Evolutionary conservation across 2,329 filamentous ascomycete species (phyloP).

Genomic region (Aspergillus versicolor): DNA sequence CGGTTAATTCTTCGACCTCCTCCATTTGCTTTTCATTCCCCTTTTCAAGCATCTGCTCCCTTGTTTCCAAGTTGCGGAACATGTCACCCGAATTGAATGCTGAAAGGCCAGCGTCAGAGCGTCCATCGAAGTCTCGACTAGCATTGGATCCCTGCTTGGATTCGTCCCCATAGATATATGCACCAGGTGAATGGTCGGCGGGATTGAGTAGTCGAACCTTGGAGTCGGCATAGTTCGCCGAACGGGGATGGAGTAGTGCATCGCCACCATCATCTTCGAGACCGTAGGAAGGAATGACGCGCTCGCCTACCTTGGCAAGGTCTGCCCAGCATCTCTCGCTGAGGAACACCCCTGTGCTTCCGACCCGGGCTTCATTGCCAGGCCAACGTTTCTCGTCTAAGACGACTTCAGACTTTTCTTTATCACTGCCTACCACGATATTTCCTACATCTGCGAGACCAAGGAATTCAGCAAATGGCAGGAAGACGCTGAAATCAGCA

Average conservation of each 20-base stretch:
- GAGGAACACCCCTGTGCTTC: constrained; percentile 89
- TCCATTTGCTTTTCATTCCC: constrained; percentile 86
- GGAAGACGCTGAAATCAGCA: constrained; percentile 91
- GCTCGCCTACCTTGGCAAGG: constrained; percentile 71
- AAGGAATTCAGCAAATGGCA: constrained; percentile 94
- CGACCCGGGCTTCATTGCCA: constrained; percentile 82
- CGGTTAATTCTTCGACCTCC: constrained; percentile 81
- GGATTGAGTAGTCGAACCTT: constrained; percentile 56
- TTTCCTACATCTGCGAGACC: constrained; percentile 82
- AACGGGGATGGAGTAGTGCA: constrained; percentile 54
- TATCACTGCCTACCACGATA: constrained; percentile 85
- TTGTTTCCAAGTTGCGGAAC: constrained; percentile 95
- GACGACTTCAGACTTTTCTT: constrained; percentile 86
- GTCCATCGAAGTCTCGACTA: constrained; percentile 72
- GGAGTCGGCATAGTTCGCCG: constrained; percentile 46
- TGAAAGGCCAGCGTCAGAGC: constrained; percentile 90
- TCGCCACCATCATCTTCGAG: constrained; percentile 63
- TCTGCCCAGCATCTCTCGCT: constrained; percentile 96
- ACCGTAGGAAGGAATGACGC: constrained; percentile 56
- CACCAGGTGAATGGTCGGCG: constrained; percentile 52
- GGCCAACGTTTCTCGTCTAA: constrained; percentile 92
- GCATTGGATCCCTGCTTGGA: constrained; percentile 80
- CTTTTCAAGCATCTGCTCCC: constrained; percentile 92
- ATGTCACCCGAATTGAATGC: constrained; percentile 90
- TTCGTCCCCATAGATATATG: constrained; percentile 68